Evolutionary conservation across 257 asterid genomes (phyloP).

Genomic region (Solanum infundibuliforme): DNA sequence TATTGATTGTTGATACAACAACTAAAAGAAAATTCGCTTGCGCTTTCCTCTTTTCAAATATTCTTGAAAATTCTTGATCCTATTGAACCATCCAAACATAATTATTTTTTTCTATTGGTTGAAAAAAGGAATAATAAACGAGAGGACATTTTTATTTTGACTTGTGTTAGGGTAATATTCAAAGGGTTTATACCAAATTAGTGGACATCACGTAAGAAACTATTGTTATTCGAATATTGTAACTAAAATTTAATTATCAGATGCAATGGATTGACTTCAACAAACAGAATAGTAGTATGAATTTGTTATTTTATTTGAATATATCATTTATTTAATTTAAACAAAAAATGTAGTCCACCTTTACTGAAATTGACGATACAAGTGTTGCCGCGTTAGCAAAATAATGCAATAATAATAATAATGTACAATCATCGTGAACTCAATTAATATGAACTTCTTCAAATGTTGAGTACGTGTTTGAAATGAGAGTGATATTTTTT

Average conservation of each 20-base stretch:
- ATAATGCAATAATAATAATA: background rate
- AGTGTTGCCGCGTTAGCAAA: background rate
- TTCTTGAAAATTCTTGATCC: background rate
- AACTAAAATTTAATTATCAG: background rate
- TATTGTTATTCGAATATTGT: background rate
- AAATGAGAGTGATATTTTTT: background rate
- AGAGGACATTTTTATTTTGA: background rate
- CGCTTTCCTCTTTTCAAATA: background rate
- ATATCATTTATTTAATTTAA: background rate
- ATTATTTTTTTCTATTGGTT: background rate
- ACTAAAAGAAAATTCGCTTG: background rate
- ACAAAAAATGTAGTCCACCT: background rate
- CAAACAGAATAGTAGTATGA: background rate
- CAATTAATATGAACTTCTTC: background rate
- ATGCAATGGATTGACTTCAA: background rate
- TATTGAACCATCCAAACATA: background rate
- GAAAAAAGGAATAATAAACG: background rate
- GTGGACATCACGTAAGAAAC: background rate
- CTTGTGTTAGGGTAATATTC: background rate
- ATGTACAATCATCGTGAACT: background rate
- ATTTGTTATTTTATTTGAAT: background rate
- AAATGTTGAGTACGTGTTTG: background rate
- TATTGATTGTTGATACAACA: background rate
- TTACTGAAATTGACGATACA: background rate
- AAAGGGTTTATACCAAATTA: background rate